A percentile compares a stretch with the other conserved stretches of the same genome.
phyloP scores from a whole-genome alignment of 495 filamentous ascomycete species.

The Aspergillus steynii region DNA sequence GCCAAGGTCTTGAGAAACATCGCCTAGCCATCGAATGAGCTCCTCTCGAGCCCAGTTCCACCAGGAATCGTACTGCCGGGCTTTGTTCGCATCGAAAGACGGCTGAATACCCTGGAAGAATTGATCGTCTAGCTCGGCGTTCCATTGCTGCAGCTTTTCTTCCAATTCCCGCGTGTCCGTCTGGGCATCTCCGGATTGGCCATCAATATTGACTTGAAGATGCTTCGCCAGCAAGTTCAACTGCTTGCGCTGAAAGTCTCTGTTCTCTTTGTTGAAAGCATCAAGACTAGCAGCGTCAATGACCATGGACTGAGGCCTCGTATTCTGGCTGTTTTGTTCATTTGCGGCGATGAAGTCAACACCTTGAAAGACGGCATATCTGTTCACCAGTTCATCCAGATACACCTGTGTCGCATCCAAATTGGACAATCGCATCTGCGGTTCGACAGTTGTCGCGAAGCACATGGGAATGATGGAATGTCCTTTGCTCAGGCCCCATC shows the following conservation, averaged over 20 bases:
- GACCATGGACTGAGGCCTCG: slow-evolving; percentile 58
- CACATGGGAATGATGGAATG: slow-evolving; percentile 57
- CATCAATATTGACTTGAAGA: slow-evolving; percentile 81
- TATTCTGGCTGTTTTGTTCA: neutral
- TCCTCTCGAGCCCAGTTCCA: slow-evolving; percentile 99
- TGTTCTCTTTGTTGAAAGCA: slow-evolving; percentile 89
- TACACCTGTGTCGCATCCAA: slow-evolving; percentile 86
- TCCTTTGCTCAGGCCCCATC: slow-evolving; percentile 93
- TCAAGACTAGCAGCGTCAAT: slow-evolving; percentile 96
- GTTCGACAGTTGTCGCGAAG: slow-evolving; percentile 89
- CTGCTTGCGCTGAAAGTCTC: slow-evolving; percentile 90
- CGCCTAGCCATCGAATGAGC: slow-evolving; percentile 92
- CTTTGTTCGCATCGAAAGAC: slow-evolving; percentile 84
- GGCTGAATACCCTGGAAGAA: slow-evolving; percentile 92
- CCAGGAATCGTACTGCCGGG: slow-evolving; percentile 91
- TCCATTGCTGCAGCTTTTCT: slow-evolving; percentile 90
- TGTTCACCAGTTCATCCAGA: slow-evolving; percentile 79
- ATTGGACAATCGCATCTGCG: slow-evolving; percentile 74
- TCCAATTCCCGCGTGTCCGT: slow-evolving; percentile 67
- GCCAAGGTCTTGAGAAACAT: slow-evolving; percentile 77
- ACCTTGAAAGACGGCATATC: slow-evolving; percentile 80
- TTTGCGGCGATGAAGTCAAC: slow-evolving; percentile 64
- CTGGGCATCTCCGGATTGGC: neutral
- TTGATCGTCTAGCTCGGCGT: slow-evolving; percentile 88
- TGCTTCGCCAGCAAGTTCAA: slow-evolving; percentile 89